phyloP scores from a whole-genome alignment of 345 rosid genomes.

The Theobroma cacao region DNA sequence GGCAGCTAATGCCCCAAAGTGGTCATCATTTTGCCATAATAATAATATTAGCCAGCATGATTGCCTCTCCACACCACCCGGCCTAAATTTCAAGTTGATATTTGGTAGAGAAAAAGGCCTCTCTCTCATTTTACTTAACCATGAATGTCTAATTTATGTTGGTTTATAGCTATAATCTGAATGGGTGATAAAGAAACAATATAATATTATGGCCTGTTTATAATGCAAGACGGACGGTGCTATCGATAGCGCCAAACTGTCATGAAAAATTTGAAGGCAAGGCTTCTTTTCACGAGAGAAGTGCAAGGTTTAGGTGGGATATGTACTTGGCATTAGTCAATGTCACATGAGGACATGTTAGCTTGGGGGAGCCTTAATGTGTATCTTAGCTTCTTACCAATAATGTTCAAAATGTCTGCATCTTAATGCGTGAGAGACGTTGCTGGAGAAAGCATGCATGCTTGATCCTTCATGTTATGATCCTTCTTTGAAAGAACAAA shows the following conservation, averaged over 20 bases:
- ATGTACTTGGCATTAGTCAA: neutral
- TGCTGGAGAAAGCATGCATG: neutral
- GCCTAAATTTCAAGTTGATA: neutral
- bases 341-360: constrained; percentile 28
- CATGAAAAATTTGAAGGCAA: no score
- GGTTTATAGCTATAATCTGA: no score
- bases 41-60: neutral
- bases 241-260: constrained; percentile 16
- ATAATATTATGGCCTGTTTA: no score
- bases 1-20: neutral
- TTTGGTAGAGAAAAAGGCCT: no score
- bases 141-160: no score
- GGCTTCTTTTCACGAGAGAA: neutral
- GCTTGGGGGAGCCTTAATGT: neutral
- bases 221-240: neutral
- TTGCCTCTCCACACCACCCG: neutral
- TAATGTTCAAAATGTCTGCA: neutral
- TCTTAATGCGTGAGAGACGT: constrained; percentile 12
- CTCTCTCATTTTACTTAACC: no score
- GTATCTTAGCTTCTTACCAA: neutral
- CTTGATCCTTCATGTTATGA: neutral
- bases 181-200: no score
- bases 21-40: neutral
- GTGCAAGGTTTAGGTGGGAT: neutral
- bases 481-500: neutral